phyloP scores from a whole-genome alignment of 257 asterid genomes.

The Lycium ferocissimum region DNA sequence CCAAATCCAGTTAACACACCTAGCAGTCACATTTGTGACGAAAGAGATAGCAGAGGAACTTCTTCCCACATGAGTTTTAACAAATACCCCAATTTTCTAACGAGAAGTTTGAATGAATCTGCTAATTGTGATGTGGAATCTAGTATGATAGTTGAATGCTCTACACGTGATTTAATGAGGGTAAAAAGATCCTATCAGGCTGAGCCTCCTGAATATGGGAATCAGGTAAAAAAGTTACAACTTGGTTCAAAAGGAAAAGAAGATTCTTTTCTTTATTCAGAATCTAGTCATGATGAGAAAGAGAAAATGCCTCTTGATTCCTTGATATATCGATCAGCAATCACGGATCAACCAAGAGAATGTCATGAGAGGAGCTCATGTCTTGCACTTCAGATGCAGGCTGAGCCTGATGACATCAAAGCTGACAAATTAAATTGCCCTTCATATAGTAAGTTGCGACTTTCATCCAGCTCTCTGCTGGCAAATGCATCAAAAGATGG shows the following conservation, averaged over 20 bases:
- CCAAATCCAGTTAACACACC: slow-evolving; percentile 37
- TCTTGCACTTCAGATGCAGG: slow-evolving; percentile 35
- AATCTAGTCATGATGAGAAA: slow-evolving; percentile 38
- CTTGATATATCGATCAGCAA: slow-evolving; percentile 35
- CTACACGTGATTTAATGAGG: slow-evolving; percentile 88
- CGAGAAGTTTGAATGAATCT: slow-evolving; percentile 10
- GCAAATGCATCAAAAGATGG: slow-evolving; percentile 36
- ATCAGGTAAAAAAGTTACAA: slow-evolving; percentile 39
- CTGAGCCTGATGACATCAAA: slow-evolving; percentile 41
- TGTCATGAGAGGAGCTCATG: slow-evolving; percentile 37
- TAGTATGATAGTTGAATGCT: slow-evolving; percentile 58
- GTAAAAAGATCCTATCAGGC: slow-evolving; percentile 66
- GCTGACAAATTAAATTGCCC: slow-evolving; percentile 37
- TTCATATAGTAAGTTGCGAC: slow-evolving; percentile 40
- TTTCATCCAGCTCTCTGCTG: slow-evolving; percentile 38
- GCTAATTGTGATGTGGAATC: slow-evolving; percentile 42
- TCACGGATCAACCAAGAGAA: slow-evolving; percentile 43
- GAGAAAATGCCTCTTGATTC: slow-evolving; percentile 39
- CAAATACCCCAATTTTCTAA: slow-evolving; percentile 15
- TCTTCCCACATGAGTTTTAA: slow-evolving; percentile 11
- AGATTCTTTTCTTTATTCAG: slow-evolving; percentile 37
- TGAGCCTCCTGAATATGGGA: slow-evolving; percentile 52
- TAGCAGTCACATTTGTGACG: slow-evolving; percentile 37
- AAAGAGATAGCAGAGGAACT: slow-evolving; percentile 41
- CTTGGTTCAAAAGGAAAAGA: slow-evolving; percentile 36